Evolutionary conservation across 441 rosid species (phyloP), one percentile per base, ranked within the genome.

Genomic region (Euphorbia celastroides): DNA sequence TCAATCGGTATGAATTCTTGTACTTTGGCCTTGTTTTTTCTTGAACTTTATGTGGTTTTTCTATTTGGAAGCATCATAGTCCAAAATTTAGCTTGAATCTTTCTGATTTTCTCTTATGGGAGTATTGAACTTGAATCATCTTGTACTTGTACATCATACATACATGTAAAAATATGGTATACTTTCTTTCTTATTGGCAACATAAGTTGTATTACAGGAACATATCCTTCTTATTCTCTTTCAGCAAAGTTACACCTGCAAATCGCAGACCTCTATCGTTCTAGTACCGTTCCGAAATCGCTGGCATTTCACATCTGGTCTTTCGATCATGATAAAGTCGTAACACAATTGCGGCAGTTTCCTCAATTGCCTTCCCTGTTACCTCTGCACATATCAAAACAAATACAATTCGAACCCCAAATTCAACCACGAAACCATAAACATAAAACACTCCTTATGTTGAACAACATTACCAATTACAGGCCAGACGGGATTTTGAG

Each of bases 301-400:
- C 77, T 57, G 96, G 96, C 94, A 87, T 90, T 13, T 77, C 74
- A 64, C 89, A 79, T 70, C 64, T 89, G 44, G 82, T 69, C 79
- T 75, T 81, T 70, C 89, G 80, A 64, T 93, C 93, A 68, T 87
- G 88, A 69, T 74, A 81, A 64, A 93, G 85, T 84, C 89, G 84
- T 75, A 89, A 71, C 22, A 88, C 63, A 44, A 90, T 85, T 4
- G 96, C 96, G 2, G 93, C 93, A 66, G 92, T 89, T 85, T 93
- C 96, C 79, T 93, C 95, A 16, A 89, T 84, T 25, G 98, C 96
- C 76, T 90, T 88, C 58, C 85, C 94, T 12, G 96, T 90, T 69
- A 89, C 96, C 77, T 90, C 98, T 93, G 83, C 80, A 82, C 36
- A 59, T 27, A 26, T 66, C 38, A 60, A 73, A 48, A 65, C 1